phyloP scores from a whole-genome alignment of 1,284 basidiomycete species.

The Pterulicium gracile region DNA sequence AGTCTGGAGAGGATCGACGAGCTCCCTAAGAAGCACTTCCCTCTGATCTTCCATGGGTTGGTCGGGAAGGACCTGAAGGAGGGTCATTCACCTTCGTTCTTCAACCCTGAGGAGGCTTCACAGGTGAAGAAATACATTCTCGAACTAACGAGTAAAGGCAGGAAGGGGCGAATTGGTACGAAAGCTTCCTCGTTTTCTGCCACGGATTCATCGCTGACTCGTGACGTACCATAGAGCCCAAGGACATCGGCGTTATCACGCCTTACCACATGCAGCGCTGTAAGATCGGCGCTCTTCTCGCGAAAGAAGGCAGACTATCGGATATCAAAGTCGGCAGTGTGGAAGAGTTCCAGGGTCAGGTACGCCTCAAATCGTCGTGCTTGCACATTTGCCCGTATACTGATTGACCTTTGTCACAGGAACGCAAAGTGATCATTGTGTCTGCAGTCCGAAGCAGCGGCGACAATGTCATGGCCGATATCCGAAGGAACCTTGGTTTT shows the following conservation, averaged over 20 bases:
- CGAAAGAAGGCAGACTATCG: conserved; percentile 18
- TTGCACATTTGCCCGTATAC: no score
- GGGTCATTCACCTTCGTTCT: conserved; percentile 52
- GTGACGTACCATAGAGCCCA: conserved; percentile 18
- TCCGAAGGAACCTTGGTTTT: conserved; percentile 49
- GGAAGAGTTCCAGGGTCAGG: conserved; percentile 60
- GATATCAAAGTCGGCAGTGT: conserved; percentile 52
- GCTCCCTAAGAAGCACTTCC: conserved; percentile 37
- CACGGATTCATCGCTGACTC: neutral
- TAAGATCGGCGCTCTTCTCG: conserved; percentile 30
- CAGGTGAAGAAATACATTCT: conserved; percentile 41
- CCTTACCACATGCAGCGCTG: conserved; percentile 50
- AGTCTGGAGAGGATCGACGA: conserved; percentile 27
- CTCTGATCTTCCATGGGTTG: conserved; percentile 48
- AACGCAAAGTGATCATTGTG: conserved; percentile 54
- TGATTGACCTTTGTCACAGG: conserved; percentile 34
- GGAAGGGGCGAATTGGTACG: conserved; percentile 30
- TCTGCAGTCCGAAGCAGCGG: conserved; percentile 54
- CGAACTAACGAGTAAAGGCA: conserved; percentile 18
- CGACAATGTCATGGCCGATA: conserved; percentile 44
- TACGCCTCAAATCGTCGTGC: conserved; percentile 18
- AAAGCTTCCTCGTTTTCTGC: conserved; percentile 7
- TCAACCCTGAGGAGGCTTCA: conserved; percentile 46
- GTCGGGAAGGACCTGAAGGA: conserved; percentile 52
- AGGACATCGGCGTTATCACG: conserved; percentile 50